Percentiles rank a stretch among this genome's conserved stretches.
These are phyloP conservation scores for Saxophila tyrrhenica DNA, from an alignment of 495 filamentous ascomycete genomes.

Conservation along the genomic window DNA sequence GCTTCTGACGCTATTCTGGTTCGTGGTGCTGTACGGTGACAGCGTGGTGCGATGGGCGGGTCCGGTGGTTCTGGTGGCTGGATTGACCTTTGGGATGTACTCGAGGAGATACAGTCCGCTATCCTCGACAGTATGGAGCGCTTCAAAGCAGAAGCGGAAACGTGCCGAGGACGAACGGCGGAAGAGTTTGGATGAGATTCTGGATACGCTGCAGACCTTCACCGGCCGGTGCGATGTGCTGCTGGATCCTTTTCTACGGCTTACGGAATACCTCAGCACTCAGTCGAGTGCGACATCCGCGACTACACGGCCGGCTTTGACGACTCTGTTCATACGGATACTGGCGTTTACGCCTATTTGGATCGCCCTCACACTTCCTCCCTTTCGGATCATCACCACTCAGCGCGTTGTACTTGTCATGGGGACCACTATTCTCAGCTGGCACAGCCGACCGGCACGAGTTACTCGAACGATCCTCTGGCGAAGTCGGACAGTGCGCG, in stretches of 20 bases:
- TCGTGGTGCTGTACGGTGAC: slow-evolving; percentile 73
- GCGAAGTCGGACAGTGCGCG: slow-evolving; percentile 67
- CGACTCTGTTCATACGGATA: slow-evolving; percentile 78
- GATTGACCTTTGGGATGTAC: slow-evolving; percentile 86
- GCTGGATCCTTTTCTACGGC: slow-evolving; percentile 70
- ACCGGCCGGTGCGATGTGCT: slow-evolving; percentile 85
- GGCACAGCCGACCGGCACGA: slow-evolving; percentile 79
- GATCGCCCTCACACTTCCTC: slow-evolving; percentile 70
- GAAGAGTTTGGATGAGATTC: slow-evolving; percentile 89
- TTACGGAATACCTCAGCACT: slow-evolving; percentile 90
- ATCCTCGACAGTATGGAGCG: slow-evolving; percentile 69
- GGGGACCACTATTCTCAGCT: slow-evolving; percentile 75
- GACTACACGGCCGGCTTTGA: slow-evolving; percentile 84
- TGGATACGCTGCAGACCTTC: slow-evolving; percentile 79
- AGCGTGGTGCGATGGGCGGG: slow-evolving; percentile 65
- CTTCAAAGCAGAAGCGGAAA: slow-evolving; percentile 43
- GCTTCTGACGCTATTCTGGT: slow-evolving; percentile 75
- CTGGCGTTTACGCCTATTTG: slow-evolving; percentile 78
- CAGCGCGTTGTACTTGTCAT: slow-evolving; percentile 65
- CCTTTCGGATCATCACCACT: slow-evolving; percentile 74
- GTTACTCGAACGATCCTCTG: slow-evolving; percentile 82
- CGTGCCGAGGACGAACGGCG: slow-evolving; percentile 51
- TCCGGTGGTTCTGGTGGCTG: slow-evolving; percentile 66
- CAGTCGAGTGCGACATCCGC: slow-evolving; percentile 84
- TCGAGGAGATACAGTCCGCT: slow-evolving; percentile 77